Conservation (phyloP, 495 filamentous ascomycete genomes). For the Oidiodendron maius region DNA sequence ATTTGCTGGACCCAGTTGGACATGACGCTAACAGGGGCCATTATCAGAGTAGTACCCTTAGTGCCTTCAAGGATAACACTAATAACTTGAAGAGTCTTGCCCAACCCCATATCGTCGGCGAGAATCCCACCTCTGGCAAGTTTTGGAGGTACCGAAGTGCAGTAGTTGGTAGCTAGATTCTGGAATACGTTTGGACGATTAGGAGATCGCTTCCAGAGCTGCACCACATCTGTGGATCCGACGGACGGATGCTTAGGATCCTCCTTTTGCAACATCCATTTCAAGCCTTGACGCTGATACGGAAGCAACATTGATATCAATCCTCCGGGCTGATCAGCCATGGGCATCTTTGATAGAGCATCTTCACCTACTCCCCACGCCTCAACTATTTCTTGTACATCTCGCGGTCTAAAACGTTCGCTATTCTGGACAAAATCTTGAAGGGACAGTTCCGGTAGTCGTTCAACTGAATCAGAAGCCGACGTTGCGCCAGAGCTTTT, state of each 20-base stretch:
- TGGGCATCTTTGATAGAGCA: constrained; percentile 65
- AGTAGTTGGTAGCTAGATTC: constrained; percentile 76
- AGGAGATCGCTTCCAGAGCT: constrained; percentile 66
- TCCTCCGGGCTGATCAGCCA: constrained; percentile 57
- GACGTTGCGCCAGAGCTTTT: constrained; percentile 27
- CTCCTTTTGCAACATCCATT: constrained; percentile 78
- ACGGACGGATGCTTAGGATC: constrained; percentile 55
- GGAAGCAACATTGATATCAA: constrained; percentile 65
- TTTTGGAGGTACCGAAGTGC: constrained; percentile 45
- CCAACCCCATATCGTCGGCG: constrained; percentile 92
- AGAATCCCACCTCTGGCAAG: constrained; percentile 80
- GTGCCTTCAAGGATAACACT: constrained; percentile 64
- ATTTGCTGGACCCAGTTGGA: constrained; percentile 90
- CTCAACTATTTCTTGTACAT: constrained; percentile 61
- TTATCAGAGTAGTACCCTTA: constrained; percentile 64
- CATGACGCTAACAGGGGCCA: constrained; percentile 83
- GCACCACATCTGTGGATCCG: constrained; percentile 61
- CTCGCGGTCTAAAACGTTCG: constrained; percentile 63
- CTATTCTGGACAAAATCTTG: constrained; percentile 62
- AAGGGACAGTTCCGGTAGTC: constrained; percentile 35
- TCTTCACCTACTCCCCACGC: constrained; percentile 64
- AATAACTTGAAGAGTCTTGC: constrained; percentile 88
- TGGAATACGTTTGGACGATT: constrained; percentile 45
- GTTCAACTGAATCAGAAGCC: constrained; percentile 24
- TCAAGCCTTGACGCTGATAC: constrained; percentile 77